These are phyloP conservation scores for Chamaenerion angustifolium DNA, from an alignment of 345 rosid genomes.

Conservation along the genomic window DNA sequence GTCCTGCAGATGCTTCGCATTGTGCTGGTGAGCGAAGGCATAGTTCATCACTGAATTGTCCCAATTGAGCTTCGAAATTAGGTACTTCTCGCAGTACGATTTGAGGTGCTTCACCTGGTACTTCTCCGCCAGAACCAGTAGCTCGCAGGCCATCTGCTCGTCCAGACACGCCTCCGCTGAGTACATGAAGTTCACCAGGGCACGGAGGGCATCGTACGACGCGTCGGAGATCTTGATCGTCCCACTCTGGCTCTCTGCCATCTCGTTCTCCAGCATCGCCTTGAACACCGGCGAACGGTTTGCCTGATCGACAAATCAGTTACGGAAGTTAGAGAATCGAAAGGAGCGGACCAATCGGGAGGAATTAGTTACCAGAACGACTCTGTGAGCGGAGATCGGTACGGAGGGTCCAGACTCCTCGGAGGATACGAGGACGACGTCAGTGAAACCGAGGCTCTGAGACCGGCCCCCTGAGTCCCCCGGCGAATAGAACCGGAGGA, in stretches of 20 bases:
- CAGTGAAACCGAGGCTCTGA: slow-evolving; percentile 28
- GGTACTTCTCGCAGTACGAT: slow-evolving; percentile 53
- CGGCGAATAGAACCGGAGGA: slow-evolving; percentile 45
- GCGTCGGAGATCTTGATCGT: slow-evolving; percentile 63
- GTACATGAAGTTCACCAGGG: slow-evolving; percentile 54
- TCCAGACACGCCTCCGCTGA: slow-evolving; percentile 73
- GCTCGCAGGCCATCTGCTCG: slow-evolving; percentile 72
- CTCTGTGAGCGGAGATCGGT: slow-evolving; percentile 56
- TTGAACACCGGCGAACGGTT: slow-evolving; percentile 72
- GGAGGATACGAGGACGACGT: slow-evolving; percentile 53
- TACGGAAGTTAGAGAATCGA: background rate
- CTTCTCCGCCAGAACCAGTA: slow-evolving; percentile 67
- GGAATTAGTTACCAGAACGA: slow-evolving; percentile 38
- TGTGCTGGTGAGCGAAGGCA: slow-evolving; percentile 80
- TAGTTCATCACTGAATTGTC: slow-evolving; percentile 63
- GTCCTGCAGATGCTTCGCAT: slow-evolving; percentile 53
- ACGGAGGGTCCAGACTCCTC: slow-evolving; percentile 26
- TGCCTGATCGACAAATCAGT: slow-evolving; percentile 21
- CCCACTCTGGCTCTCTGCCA: slow-evolving; percentile 76
- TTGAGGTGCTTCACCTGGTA: slow-evolving; percentile 77
- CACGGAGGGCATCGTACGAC: slow-evolving; percentile 49
- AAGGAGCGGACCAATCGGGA: background rate
- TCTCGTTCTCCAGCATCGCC: slow-evolving; percentile 84
- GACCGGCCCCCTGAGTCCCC: slow-evolving; percentile 8
- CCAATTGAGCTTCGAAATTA: slow-evolving; percentile 61